A percentile compares a stretch with the other conserved stretches of the same genome.
Evolutionary conservation across 2,329 filamentous ascomycete species (phyloP).

Genomic region (Exophiala oligosperma): DNA sequence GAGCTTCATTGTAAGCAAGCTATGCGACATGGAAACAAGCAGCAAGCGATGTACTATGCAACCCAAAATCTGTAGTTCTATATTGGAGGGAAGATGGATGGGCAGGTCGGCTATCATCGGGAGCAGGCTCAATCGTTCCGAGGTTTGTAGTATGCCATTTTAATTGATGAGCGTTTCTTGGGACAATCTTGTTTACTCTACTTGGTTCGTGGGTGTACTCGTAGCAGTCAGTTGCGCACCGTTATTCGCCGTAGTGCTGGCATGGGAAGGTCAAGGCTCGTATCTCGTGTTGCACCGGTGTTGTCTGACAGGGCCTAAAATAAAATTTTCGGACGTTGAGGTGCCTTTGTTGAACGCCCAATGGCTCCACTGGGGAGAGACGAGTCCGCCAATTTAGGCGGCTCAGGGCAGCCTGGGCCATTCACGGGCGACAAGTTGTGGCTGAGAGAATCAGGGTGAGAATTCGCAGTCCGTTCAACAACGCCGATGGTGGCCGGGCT

Average conservation of each 20-base stretch:
- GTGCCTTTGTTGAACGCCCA: slow-evolving; percentile 2
- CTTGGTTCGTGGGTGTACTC: neutral
- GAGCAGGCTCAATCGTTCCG: slow-evolving; percentile 7
- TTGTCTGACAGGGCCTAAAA: neutral
- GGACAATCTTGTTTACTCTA: neutral
- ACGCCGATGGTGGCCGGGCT: slow-evolving; percentile 1
- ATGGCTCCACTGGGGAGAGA: slow-evolving; percentile 1
- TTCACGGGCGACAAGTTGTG: neutral
- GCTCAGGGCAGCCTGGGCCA: neutral
- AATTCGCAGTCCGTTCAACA: neutral
- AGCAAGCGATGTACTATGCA: slow-evolving; percentile 21
- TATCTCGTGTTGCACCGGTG: neutral
- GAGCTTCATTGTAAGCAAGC: slow-evolving; percentile 76
- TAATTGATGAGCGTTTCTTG: slow-evolving; percentile 18
- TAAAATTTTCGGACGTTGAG: slow-evolving; percentile 20
- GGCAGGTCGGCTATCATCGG: slow-evolving; percentile 9
- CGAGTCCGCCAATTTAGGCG: slow-evolving; percentile 8
- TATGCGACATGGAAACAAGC: neutral
- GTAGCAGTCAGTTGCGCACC: no score
- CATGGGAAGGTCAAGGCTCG: neutral
- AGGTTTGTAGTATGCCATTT: slow-evolving; percentile 11
- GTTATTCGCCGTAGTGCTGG: no score
- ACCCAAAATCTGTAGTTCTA: slow-evolving; percentile 18
- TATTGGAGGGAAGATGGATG: slow-evolving; percentile 6
- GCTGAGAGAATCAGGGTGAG: neutral